A percentile compares a stretch with the other conserved stretches of the same genome.
Evolutionary conservation across 495 filamentous ascomycete species (phyloP).

Genomic region (Lasiosphaeris hirsuta): DNA sequence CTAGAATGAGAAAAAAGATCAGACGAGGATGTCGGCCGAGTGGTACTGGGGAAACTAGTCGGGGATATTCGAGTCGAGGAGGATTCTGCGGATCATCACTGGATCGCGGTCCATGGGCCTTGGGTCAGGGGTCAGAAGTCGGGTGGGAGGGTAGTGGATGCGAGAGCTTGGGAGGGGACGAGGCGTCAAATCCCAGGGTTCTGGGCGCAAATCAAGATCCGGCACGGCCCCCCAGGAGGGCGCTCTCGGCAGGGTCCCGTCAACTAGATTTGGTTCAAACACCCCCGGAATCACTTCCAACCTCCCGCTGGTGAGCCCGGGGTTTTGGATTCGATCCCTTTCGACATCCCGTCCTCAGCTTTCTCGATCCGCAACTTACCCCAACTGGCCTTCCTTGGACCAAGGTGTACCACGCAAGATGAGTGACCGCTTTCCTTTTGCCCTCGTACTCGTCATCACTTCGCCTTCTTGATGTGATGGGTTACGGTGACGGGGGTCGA

Average conservation of each 20-base stretch:
- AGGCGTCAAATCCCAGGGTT: constrained; percentile 11
- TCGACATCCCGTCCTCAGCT: too few relatives aligned
- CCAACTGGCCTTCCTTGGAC: too few relatives aligned
- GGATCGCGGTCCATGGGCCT: not conserved
- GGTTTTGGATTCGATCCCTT: too few relatives aligned
- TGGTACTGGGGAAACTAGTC: not conserved
- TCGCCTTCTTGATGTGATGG: too few relatives aligned
- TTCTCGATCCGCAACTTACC: too few relatives aligned
- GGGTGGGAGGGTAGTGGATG: not conserved
- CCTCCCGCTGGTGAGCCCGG: constrained; percentile 2
- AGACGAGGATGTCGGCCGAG: constrained; percentile 1
- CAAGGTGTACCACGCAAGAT: too few relatives aligned
- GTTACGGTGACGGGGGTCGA: too few relatives aligned
- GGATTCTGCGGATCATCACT: not conserved
- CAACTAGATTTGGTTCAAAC: constrained; percentile 10
- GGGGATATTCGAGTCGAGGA: not conserved
- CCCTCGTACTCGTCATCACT: too few relatives aligned
- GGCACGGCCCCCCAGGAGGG: constrained; percentile 10
- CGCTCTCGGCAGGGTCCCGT: constrained; percentile 18
- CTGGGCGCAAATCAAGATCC: constrained; percentile 28
- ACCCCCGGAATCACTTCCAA: constrained; percentile 3
- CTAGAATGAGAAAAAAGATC: not conserved
- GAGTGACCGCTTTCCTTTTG: too few relatives aligned
- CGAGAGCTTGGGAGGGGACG: constrained; percentile 2
- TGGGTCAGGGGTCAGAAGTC: not conserved